Conservation (phyloP, 495 filamentous ascomycete species). For the Paragyromitra xinjiangensis region DNA sequence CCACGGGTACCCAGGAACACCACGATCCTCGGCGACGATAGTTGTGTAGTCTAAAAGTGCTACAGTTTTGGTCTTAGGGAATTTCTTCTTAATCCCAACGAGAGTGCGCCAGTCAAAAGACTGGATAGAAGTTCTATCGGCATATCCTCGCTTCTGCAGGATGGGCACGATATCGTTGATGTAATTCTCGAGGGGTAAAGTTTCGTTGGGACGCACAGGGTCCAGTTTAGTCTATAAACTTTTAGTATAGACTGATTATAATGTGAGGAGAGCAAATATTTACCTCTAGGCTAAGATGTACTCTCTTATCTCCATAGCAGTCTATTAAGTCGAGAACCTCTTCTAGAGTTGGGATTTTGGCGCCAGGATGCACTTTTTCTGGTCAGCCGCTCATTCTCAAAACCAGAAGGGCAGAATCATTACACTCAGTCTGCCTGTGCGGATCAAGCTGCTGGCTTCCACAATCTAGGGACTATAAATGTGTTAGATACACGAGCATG, state of each 20-base stretch:
- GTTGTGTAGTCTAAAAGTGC: conserved; percentile 56
- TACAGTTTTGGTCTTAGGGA: conserved; percentile 55
- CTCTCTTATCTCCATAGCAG: conserved; percentile 57
- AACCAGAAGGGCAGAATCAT: neutral
- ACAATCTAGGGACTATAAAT: conserved; percentile 54
- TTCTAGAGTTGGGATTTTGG: conserved; percentile 57
- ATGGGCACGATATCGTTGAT: conserved; percentile 56
- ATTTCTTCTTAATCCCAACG: conserved; percentile 56
- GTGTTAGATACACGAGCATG: neutral
- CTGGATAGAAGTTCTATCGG: conserved; percentile 55
- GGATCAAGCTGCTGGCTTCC: conserved; percentile 48
- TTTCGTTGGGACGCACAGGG: conserved; percentile 54
- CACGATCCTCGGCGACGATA: conserved; percentile 39
- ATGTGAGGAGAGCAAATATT: conserved; percentile 1
- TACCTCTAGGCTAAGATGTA: conserved; percentile 56
- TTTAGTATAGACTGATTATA: neutral
- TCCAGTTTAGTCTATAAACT: conserved; percentile 56
- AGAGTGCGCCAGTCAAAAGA: conserved; percentile 59
- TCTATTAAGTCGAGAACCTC: conserved; percentile 57
- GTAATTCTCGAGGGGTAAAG: conserved; percentile 53
- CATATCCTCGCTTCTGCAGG: conserved; percentile 50
- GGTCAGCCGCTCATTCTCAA: neutral
- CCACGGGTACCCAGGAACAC: conserved; percentile 54
- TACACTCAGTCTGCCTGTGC: conserved; percentile 51
- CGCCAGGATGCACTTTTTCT: conserved; percentile 52